Conservation (phyloP, 306 rosid species). For the Prinsepia uniflora region DNA sequence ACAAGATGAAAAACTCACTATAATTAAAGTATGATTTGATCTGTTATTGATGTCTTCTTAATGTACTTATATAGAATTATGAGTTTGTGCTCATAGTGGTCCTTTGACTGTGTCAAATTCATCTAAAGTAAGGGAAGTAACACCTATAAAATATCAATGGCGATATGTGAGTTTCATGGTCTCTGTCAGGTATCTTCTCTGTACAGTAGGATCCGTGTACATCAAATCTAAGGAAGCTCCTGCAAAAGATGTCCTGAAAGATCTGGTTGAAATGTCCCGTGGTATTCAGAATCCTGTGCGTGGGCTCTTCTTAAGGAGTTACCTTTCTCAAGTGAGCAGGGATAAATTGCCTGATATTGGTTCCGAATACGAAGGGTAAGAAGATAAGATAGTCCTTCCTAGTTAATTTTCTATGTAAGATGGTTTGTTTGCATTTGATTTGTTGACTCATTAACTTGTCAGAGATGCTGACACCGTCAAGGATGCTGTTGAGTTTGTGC, state of each 20-base stretch:
- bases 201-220: slow-evolving; percentile 60
- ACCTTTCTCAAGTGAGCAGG: slow-evolving; percentile 65
- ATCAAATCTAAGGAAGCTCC: slow-evolving; percentile 66
- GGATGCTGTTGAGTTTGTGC: slow-evolving; percentile 61
- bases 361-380: slow-evolving; percentile 65
- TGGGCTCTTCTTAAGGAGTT: slow-evolving; percentile 57
- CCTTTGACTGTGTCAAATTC: background rate
- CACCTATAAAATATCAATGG: background rate
- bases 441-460: slow-evolving; percentile 13
- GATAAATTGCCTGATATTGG: slow-evolving; percentile 60
- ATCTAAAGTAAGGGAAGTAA: background rate
- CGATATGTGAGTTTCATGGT: slow-evolving; percentile 1
- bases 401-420: background rate
- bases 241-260: slow-evolving; percentile 56
- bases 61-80: background rate
- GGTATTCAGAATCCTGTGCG: slow-evolving; percentile 61
- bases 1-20: background rate
- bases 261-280: slow-evolving; percentile 63
- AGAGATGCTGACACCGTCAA: slow-evolving; percentile 58
- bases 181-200: slow-evolving; percentile 44
- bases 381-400: slow-evolving; percentile 8
- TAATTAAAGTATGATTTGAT: background rate
- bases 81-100: background rate
- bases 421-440: background rate
- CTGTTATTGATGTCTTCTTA: background rate